phyloP scores from a whole-genome alignment of 495 filamentous ascomycete genomes.

The Lophium mytilinum region DNA sequence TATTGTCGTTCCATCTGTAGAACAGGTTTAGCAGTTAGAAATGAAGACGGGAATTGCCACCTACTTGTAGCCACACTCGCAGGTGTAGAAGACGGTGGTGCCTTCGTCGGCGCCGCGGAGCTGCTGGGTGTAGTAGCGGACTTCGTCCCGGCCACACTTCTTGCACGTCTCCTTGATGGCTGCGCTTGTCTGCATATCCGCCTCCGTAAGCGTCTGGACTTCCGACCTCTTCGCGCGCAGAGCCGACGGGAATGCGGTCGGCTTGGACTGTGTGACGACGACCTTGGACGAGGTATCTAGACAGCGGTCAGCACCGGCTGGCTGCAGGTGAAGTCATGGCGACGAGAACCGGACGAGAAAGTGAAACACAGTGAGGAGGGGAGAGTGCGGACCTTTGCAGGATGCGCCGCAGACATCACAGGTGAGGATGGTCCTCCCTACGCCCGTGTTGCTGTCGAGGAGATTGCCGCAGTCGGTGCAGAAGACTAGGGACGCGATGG shows the following conservation, averaged over 20 bases:
- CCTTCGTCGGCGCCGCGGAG: conserved; percentile 92
- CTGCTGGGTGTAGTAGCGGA: conserved; percentile 79
- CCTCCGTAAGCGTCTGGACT: conserved; percentile 71
- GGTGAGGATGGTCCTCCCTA: conserved; percentile 60
- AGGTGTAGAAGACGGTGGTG: conserved; percentile 79
- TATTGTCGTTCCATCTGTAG: conserved; percentile 53
- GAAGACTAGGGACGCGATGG: conserved; percentile 85
- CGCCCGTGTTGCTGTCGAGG: conserved; percentile 68
- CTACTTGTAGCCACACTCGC: conserved; percentile 74
- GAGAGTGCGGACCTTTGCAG: conserved; percentile 56
- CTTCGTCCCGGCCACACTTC: conserved; percentile 72
- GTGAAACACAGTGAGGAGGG: conserved; percentile 1
- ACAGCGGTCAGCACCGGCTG: conserved; percentile 4
- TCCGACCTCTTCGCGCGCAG: conserved; percentile 77
- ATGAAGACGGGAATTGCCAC: conserved; percentile 21
- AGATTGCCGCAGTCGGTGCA: conserved; percentile 91
- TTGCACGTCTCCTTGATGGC: conserved; percentile 63
- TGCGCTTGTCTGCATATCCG: conserved; percentile 70
- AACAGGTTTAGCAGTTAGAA: too few species aligned
- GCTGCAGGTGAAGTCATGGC: not conserved
- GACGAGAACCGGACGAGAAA: not conserved
- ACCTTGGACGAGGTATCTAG: conserved; percentile 73
- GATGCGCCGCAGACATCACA: conserved; percentile 80
- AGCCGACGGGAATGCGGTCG: conserved; percentile 77
- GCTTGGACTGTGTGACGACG: conserved; percentile 74